Evolutionary conservation across 257 asterid genomes (phyloP), one percentile per base, ranked within the genome.

Genomic region (Solanum etuberosum): DNA sequence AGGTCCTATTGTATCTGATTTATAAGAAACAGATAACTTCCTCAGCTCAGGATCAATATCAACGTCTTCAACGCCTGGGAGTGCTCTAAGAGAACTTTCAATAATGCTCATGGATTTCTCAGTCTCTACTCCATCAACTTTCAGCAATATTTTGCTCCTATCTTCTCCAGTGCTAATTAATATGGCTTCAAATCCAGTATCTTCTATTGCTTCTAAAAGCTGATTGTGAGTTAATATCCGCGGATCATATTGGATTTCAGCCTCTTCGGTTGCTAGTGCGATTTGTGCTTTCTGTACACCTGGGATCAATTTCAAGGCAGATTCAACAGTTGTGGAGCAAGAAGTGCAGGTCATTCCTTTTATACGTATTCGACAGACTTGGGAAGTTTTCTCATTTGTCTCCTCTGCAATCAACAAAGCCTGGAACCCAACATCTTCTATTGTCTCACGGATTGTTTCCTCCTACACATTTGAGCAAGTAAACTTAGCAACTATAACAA

Each of bases 291-390:
- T 90, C 85, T 87, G 89, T 68, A 91, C 67, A 8, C 92, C 91
- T 2, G 89, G 90, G 29, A 88, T 83, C 83, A 46, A 85, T 77
- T 43, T 88, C 85, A 91, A 87, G 42, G 89, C 86, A 12, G 90
- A 88, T 85, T 90, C 93, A 43, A 91, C 74, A 54, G 92, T 90
- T 16, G 91, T 23, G 35, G 93, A 89, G 89, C 92, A 91, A 40
- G 92, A 91, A 7, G 93, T 90, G 89, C 93, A 91, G 43, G 90
- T 90, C 93, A 91, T 87, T 85, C 90, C 91, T 83, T 88, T 87
- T 29, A 91, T 91, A 87, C 35, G 85, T 40, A 91, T 90, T n/a
- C 92, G 72, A 27, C 93, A 91, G 4, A 91, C 88, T 83, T 85
- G 89, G 43, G 76, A 77, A 16, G 87, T 78, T 46, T 85, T 90